Conservation (phyloP, 2,329 filamentous ascomycete species). For the Fusarium sp. region DNA sequence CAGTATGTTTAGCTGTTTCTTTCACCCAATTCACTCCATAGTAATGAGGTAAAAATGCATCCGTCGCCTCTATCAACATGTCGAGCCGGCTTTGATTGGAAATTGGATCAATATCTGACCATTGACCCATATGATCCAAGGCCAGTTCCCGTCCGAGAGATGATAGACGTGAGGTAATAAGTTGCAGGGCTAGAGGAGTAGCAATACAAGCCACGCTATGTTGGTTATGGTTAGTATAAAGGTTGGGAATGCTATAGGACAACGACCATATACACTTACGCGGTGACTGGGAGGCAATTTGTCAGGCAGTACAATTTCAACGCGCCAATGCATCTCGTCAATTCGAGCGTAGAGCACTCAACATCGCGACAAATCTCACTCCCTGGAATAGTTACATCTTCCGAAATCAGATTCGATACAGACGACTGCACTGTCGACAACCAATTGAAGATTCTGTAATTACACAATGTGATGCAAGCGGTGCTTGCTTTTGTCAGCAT, state of each 20-base stretch:
- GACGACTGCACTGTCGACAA: neutral
- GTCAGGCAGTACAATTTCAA: neutral
- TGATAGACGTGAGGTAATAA: slow-evolving; percentile 1
- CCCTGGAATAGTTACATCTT: neutral
- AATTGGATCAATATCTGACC: neutral
- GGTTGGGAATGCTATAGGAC: rapidly evolving
- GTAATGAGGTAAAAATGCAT: neutral
- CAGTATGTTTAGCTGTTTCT: neutral
- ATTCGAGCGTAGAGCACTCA: neutral
- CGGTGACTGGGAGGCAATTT: neutral
- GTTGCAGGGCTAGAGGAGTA: neutral
- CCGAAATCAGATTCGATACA: neutral
- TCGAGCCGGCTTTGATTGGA: neutral
- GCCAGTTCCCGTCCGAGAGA: neutral
- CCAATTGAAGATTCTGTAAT: neutral
- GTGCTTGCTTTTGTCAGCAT: neutral
- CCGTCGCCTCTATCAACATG: neutral
- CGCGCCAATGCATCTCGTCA: neutral
- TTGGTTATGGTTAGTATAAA: neutral
- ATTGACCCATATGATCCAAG: neutral
- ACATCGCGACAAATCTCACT: neutral
- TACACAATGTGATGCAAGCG: neutral
- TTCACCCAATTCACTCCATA: neutral
- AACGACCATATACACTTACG: neutral
- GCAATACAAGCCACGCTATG: neutral